Evolutionary conservation across 2,329 filamentous ascomycete genomes (phyloP), one percentile per base, ranked within the genome.

Genomic region (Fusarium burgessii): DNA sequence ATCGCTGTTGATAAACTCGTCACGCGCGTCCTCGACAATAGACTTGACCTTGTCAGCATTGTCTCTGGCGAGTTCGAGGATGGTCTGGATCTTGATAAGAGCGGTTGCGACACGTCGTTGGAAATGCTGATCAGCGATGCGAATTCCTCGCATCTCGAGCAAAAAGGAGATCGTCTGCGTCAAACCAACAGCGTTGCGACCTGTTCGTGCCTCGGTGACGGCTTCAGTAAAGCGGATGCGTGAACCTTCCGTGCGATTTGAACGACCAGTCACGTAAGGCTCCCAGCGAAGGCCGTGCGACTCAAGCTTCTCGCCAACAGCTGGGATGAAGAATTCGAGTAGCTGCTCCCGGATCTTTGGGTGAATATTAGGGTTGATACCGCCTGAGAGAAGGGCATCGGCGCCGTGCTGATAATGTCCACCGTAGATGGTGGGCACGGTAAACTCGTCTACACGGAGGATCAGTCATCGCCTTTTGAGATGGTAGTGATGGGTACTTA

Each of bases 301-400:
- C 2, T 65, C 54, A 3, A 69, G 66, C 0, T 29, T 3, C 5
- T 60, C 33, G 0, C 65, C 66, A 1, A 69, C 40, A 5, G n/a
- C 29, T 9, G 65, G 47, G 8, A 64, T 69, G 10, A 69, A 69
- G 12, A 69, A 47, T 5, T 65, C 59, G 0, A 60, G 52, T 1
- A 65, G 6, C 7, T 60, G 47, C 7, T 69, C 45, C 5, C 66
- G 65, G 8, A 69, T 69, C 3, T 42, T n/a, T 1, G 54, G 33
- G 12, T 69, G 65, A 0, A 60, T 69, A 6, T 69, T 69, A 0
- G 45, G 66, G 20, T 69, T 69, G 5, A 58, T 69, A 3, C 65
- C 66, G 1, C 47, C 54, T 0, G 52, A 54, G 0, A 69, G 14
- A 0, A 69, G 42, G 11, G 65, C n/a, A 12, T 69, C 66, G 2